These are phyloP conservation scores for Gaertneriomyces semiglobifer DNA, from an alignment of 192 early-diverging fungal species.

Conservation along the genomic window DNA sequence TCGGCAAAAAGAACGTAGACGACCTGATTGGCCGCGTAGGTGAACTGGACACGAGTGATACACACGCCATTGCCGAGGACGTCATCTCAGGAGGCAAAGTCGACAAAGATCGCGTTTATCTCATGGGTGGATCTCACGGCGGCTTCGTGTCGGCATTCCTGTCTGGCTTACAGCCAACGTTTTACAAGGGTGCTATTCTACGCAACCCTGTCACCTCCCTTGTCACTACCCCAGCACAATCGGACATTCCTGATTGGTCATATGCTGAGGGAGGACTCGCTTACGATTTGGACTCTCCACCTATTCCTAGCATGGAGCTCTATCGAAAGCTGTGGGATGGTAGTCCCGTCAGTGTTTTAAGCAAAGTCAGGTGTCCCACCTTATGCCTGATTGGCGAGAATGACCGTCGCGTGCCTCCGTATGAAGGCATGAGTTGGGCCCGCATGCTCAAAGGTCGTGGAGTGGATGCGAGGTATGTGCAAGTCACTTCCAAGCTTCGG, in stretches of 20 bases:
- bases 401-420: conserved; percentile 72
- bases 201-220: conserved; percentile 75
- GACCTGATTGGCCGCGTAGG: conserved; percentile 64
- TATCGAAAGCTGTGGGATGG: conserved; percentile 55
- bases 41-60: conserved; percentile 66
- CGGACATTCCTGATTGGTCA: conserved; percentile 74
- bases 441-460: conserved; percentile 22
- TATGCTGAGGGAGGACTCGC: conserved; percentile 63
- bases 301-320: conserved; percentile 49
- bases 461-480: conserved; percentile 29
- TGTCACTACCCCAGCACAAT: conserved; percentile 52
- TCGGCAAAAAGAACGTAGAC: conserved; percentile 66
- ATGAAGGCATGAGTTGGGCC: conserved; percentile 48
- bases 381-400: conserved; percentile 63
- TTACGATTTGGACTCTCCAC: conserved; percentile 55
- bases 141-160: conserved; percentile 32
- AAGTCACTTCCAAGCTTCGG: too few relatives aligned
- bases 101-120: conserved; percentile 49
- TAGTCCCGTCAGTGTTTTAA: conserved; percentile 57
- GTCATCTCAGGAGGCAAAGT: conserved; percentile 20
- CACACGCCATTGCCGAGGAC: conserved; percentile 10
- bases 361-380: conserved; percentile 58
- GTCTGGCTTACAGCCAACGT: conserved; percentile 40
- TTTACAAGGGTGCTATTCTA: conserved; percentile 60
- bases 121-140: conserved; percentile 73